Percentiles rank a stretch among this genome's conserved stretches.
Conservation (phyloP, 257 asterid species). For the Fraxinus americana region DNA sequence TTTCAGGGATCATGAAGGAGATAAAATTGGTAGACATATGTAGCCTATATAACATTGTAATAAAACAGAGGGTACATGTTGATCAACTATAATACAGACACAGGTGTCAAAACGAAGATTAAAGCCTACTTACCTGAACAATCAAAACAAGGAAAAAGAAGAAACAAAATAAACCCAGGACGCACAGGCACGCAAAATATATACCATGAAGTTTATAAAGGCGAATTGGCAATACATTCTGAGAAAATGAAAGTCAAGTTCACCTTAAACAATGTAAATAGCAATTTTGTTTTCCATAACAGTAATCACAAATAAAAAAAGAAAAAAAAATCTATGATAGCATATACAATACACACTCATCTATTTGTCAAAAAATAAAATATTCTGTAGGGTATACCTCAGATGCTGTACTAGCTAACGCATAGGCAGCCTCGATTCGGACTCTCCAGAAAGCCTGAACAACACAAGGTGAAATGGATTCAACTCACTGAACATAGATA, state of each 20-base stretch:
- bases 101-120: not conserved
- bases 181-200: not conserved
- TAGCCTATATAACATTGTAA: not conserved
- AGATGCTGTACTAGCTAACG: slow-evolving; percentile 80
- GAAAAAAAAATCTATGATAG: not conserved
- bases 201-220: not conserved
- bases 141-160: not conserved
- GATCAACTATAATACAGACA: not conserved
- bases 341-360: slow-evolving; percentile 3
- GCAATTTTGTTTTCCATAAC: not conserved
- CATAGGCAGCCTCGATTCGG: slow-evolving; percentile 91
- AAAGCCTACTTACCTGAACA: not conserved
- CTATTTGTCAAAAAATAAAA: slow-evolving; percentile 14
- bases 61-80: not conserved
- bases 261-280: not conserved
- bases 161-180: not conserved
- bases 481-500: slow-evolving; percentile 20
- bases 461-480: slow-evolving; percentile 22
- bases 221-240: not conserved
- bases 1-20: slow-evolving; percentile 8
- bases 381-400: slow-evolving; percentile 56
- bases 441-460: slow-evolving; percentile 94
- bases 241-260: not conserved
- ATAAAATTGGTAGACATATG: slow-evolving; percentile 3
- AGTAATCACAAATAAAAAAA: slow-evolving; percentile 1